These are phyloP conservation scores for Patellifolia procumbens DNA, from an alignment of 179 eudicot genomes.

Conservation along the genomic window DNA sequence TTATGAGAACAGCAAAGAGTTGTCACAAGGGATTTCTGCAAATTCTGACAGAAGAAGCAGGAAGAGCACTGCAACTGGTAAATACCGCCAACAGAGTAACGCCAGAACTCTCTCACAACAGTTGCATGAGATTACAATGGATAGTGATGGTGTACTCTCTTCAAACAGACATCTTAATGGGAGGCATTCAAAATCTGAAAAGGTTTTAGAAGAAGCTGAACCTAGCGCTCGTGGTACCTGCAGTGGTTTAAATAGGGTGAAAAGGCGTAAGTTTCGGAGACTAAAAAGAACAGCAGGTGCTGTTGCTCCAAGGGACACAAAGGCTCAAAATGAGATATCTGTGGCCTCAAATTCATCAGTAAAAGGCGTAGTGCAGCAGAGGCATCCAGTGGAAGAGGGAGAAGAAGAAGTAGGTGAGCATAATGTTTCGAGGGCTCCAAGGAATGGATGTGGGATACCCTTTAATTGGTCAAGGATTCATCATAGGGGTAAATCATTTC, in stretches of 20 bases:
- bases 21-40: conserved; percentile 41
- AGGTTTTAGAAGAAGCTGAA: conserved; percentile 45
- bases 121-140: conserved; percentile 48
- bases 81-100: conserved; percentile 34
- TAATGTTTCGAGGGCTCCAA: conserved; percentile 57
- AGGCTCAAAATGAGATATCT: conserved; percentile 55
- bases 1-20: conserved; percentile 40
- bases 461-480: conserved; percentile 97
- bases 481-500: conserved; percentile 78
- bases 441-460: conserved; percentile 85
- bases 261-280: conserved; percentile 69
- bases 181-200: conserved; percentile 34
- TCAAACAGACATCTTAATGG: conserved; percentile 42
- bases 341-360: conserved; percentile 82
- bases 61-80: conserved; percentile 44
- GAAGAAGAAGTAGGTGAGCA: conserved; percentile 44
- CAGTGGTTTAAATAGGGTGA: conserved; percentile 53
- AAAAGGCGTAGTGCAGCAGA: conserved; percentile 48
- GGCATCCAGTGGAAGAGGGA: conserved; percentile 36
- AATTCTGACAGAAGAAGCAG: conserved; percentile 38
- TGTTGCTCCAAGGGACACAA: conserved; percentile 41
- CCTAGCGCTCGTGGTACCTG: conserved; percentile 44
- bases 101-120: conserved; percentile 54
- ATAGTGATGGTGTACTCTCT: conserved; percentile 58
- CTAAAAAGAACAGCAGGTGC: conserved; percentile 56